Evolutionary conservation across 1,284 basidiomycete genomes (phyloP).

Genomic region (Blastosporella zonata): DNA sequence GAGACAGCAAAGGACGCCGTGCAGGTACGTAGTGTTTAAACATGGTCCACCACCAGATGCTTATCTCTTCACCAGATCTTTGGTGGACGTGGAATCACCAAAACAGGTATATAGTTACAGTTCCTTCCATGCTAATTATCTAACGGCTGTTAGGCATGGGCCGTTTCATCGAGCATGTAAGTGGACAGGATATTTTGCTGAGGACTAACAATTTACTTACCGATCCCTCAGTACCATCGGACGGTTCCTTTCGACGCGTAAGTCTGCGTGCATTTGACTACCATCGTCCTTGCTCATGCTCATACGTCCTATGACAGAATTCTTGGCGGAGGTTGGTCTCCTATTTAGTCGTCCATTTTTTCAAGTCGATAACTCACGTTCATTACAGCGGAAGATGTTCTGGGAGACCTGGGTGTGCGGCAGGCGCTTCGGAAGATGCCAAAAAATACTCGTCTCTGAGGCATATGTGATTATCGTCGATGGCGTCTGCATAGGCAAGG

Average conservation of each 20-base stretch:
- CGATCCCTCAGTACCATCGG: constrained; percentile 46
- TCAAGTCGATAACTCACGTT: constrained; percentile 21
- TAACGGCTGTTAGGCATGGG: constrained; percentile 48
- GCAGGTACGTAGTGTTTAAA: constrained; percentile 24
- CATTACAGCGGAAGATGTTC: constrained; percentile 47
- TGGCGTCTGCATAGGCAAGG: not conserved
- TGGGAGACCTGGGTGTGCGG: constrained; percentile 62
- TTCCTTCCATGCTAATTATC: not conserved
- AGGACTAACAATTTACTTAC: constrained; percentile 1
- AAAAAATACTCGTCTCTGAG: constrained; percentile 43
- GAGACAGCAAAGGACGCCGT: constrained; percentile 68
- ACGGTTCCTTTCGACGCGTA: constrained; percentile 58
- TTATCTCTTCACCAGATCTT: constrained; percentile 43
- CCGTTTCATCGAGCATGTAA: constrained; percentile 57
- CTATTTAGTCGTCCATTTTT: not conserved
- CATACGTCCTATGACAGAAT: constrained; percentile 23
- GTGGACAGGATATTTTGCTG: constrained; percentile 11
- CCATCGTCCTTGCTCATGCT: not conserved
- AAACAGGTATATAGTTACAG: constrained; percentile 34
- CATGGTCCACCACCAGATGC: not conserved
- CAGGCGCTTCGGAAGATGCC: constrained; percentile 64
- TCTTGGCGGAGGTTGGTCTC: constrained; percentile 40
- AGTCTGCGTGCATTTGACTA: constrained; percentile 16
- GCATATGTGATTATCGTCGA: not conserved
- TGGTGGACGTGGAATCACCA: constrained; percentile 64